phyloP scores from a whole-genome alignment of 306 rosid species.

The Astragalus glycyphyllos region DNA sequence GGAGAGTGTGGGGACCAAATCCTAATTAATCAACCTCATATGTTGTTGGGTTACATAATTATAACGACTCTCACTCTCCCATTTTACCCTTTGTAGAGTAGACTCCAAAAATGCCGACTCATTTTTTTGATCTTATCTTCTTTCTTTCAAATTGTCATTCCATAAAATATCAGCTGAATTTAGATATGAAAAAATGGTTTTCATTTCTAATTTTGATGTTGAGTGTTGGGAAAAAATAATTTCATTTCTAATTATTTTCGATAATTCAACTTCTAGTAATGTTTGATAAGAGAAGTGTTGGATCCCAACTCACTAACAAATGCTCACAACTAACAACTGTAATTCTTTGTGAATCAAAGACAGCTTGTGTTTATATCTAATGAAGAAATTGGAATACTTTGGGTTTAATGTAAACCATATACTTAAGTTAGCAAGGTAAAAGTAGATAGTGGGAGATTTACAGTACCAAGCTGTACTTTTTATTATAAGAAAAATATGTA shows the following conservation, averaged over 20 bases:
- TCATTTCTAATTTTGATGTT: too few relatives aligned
- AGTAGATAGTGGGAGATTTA: background rate
- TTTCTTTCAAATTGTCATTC: background rate
- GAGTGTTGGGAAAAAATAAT: too few relatives aligned
- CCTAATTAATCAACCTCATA: background rate
- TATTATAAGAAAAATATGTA: background rate
- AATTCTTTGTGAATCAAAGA: background rate
- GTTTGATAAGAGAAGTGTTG: too few relatives aligned
- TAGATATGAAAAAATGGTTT: too few relatives aligned
- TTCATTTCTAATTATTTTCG: too few relatives aligned
- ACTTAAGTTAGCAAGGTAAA: background rate
- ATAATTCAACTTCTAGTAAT: too few relatives aligned
- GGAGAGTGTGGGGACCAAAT: conserved; percentile 22
- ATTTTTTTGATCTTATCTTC: conserved; percentile 11
- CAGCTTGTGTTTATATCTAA: background rate
- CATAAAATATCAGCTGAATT: too few relatives aligned
- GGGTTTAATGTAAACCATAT: background rate
- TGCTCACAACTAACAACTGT: too few relatives aligned
- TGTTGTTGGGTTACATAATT: conserved; percentile 14
- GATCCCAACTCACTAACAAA: too few relatives aligned
- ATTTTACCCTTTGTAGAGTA: background rate
- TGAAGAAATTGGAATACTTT: background rate
- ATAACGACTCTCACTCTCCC: background rate
- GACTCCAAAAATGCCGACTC: conserved; percentile 32
- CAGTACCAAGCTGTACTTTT: background rate